Evolutionary conservation across 768 basidiomycete genomes (phyloP).

Genomic region (Termitomyces eurrhizus): DNA sequence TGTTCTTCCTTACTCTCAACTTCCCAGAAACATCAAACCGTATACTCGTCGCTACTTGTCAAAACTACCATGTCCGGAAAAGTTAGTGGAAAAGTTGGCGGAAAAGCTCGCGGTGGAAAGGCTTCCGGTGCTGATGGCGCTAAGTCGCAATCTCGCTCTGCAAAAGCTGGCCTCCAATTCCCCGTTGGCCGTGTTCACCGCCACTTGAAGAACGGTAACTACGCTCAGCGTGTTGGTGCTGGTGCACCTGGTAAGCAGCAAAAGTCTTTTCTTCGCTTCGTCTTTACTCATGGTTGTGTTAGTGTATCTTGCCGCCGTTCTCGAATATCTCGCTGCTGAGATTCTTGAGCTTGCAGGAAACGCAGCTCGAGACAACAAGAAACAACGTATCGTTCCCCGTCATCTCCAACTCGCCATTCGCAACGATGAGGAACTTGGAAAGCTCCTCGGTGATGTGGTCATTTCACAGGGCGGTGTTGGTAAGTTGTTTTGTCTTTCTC

Average conservation of each 20-base stretch:
- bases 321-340: slow-evolving; percentile 82
- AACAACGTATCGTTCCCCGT: slow-evolving; percentile 84
- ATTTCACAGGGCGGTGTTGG: slow-evolving; percentile 90
- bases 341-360: slow-evolving; percentile 83
- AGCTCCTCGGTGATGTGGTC: slow-evolving; percentile 79
- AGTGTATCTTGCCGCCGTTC: slow-evolving; percentile 82
- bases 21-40: slow-evolving; percentile 9
- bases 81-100: slow-evolving; percentile 29
- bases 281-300: not conserved
- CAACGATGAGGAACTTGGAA: slow-evolving; percentile 80
- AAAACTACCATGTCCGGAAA: slow-evolving; percentile 31
- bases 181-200: slow-evolving; percentile 83
- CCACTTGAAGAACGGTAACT: slow-evolving; percentile 74
- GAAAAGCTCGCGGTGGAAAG: slow-evolving; percentile 31
- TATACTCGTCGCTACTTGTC: slow-evolving; percentile 2
- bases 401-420: slow-evolving; percentile 85
- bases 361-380: slow-evolving; percentile 70
- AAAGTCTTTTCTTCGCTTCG: not conserved
- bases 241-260: slow-evolving; percentile 60
- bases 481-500: slow-evolving; percentile 16
- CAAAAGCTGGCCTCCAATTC: slow-evolving; percentile 66
- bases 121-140: slow-evolving; percentile 32
- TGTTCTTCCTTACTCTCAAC: slow-evolving; percentile 4
- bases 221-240: slow-evolving; percentile 74
- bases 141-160: slow-evolving; percentile 59